These are phyloP conservation scores for Ministeria vibrans DNA, from an alignment of 78 protist genomes.

Conservation along the genomic window DNA sequence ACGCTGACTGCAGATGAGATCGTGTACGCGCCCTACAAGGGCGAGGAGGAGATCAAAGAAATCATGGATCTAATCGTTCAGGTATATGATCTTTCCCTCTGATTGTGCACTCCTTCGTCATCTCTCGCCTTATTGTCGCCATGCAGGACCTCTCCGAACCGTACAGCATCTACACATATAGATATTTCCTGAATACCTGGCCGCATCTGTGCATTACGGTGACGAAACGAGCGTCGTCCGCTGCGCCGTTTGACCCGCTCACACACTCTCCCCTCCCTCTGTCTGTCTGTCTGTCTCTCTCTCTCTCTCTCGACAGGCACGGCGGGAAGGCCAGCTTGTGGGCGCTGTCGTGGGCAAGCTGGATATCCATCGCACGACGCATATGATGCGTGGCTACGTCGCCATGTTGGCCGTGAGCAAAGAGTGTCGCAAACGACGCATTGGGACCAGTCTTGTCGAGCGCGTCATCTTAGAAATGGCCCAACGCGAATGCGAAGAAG, in stretches of 20 bases:
- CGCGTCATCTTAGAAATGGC: conserved; percentile 5
- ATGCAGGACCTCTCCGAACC: conserved; percentile 89
- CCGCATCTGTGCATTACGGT: conserved; percentile 67
- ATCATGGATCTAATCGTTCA: neutral
- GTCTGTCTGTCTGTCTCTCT: neutral
- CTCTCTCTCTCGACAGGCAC: neutral
- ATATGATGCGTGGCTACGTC: conserved; percentile 76
- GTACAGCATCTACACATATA: conserved; percentile 86
- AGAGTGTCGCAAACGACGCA: conserved; percentile 42
- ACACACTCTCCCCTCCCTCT: neutral
- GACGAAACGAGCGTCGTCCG: neutral
- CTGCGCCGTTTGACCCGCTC: neutral
- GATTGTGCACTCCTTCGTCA: too few relatives aligned
- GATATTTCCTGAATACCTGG: conserved; percentile 83
- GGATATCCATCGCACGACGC: neutral
- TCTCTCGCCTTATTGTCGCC: too few relatives aligned
- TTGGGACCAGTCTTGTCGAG: conserved; percentile 31
- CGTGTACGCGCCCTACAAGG: neutral
- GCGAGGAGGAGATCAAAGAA: neutral
- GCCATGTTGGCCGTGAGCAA: conserved; percentile 80
- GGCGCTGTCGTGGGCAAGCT: conserved; percentile 34
- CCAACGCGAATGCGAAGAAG: neutral
- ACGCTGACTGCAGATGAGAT: neutral
- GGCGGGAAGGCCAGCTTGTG: neutral
- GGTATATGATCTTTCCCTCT: too few relatives aligned